phyloP scores from a whole-genome alignment of 1,284 basidiomycete genomes.

The Melanopsichium pennsylvanicum region DNA sequence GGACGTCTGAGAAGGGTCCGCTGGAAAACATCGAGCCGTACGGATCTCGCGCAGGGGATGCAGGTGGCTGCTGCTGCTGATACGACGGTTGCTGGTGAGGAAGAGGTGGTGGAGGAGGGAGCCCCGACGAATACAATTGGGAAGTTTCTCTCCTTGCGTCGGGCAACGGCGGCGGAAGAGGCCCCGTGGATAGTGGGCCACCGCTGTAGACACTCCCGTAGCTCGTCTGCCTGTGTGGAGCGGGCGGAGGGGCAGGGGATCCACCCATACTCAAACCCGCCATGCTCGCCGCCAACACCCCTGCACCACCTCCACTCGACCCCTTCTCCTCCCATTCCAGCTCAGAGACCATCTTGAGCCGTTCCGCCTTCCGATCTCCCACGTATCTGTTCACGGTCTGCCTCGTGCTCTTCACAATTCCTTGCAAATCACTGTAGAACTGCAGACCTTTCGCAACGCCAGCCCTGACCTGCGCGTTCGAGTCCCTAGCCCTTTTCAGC shows the following conservation, averaged over 20 bases:
- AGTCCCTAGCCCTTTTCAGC: slow-evolving; percentile 78
- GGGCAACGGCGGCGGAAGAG: slow-evolving; percentile 24
- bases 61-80: slow-evolving; percentile 6
- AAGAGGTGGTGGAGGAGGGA: slow-evolving; percentile 8
- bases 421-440: slow-evolving; percentile 85
- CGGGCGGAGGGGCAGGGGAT: slow-evolving; percentile 14
- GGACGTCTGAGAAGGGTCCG: slow-evolving; percentile 29
- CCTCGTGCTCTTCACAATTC: slow-evolving; percentile 73
- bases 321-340: slow-evolving; percentile 75
- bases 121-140: neutral
- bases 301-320: slow-evolving; percentile 55
- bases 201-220: slow-evolving; percentile 23
- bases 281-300: slow-evolving; percentile 29
- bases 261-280: slow-evolving; percentile 12
- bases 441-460: slow-evolving; percentile 85
- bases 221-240: slow-evolving; percentile 34
- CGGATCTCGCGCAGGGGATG: slow-evolving; percentile 13
- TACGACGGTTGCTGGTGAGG: slow-evolving; percentile 10
- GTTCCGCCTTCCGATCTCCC: slow-evolving; percentile 74
- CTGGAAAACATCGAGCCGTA: slow-evolving; percentile 37
- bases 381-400: slow-evolving; percentile 75
- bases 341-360: slow-evolving; percentile 75
- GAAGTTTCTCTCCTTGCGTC: slow-evolving; percentile 5
- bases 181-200: slow-evolving; percentile 14
- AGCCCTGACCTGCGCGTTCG: slow-evolving; percentile 84